Percentiles rank a stretch among this genome's conserved stretches.
These are phyloP conservation scores for Cyclotella sp. DNA, from an alignment of 108 stramenopile genomes.

Conservation along the genomic window DNA sequence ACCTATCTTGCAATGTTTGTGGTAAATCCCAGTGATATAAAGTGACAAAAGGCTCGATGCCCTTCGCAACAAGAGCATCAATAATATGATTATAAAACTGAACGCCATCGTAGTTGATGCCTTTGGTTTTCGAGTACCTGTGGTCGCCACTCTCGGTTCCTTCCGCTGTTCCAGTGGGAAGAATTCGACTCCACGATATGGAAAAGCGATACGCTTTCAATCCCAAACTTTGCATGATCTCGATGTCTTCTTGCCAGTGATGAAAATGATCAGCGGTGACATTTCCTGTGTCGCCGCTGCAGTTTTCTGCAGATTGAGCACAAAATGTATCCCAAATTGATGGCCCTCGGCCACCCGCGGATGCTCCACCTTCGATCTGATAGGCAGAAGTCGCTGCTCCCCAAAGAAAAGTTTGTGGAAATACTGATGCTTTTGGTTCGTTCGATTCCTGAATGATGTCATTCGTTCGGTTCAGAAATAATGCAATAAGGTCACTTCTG, in stretches of 20 bases:
- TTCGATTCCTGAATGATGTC: not conserved
- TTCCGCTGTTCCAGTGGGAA: constrained; percentile 73
- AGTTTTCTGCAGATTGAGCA: constrained; percentile 44
- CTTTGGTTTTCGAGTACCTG: constrained; percentile 12
- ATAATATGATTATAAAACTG: constrained; percentile 90
- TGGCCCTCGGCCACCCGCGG: constrained; percentile 81
- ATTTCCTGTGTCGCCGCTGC: constrained; percentile 80
- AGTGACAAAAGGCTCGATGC: constrained; percentile 90
- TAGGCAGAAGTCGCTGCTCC: constrained; percentile 91
- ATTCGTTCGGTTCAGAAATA: not conserved
- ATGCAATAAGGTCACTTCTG: not conserved
- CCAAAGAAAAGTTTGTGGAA: constrained; percentile 79
- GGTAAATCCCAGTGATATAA: constrained; percentile 98
- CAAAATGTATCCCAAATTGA: constrained; percentile 94
- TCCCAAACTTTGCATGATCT: constrained; percentile 79
- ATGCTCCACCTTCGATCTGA: constrained; percentile 90
- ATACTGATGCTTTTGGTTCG: constrained; percentile 10
- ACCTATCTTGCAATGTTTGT: constrained; percentile 77
- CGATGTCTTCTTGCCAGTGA: constrained; percentile 80
- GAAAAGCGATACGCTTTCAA: constrained; percentile 93
- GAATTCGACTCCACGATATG: constrained; percentile 91
- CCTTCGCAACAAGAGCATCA: constrained; percentile 75
- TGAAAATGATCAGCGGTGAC: constrained; percentile 94
- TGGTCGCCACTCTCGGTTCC: constrained; percentile 30
- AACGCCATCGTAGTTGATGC: constrained; percentile 77